These are phyloP conservation scores for Vitis hybrid DNA, from an alignment of 177 flowering plant species.

Conservation along the genomic window DNA sequence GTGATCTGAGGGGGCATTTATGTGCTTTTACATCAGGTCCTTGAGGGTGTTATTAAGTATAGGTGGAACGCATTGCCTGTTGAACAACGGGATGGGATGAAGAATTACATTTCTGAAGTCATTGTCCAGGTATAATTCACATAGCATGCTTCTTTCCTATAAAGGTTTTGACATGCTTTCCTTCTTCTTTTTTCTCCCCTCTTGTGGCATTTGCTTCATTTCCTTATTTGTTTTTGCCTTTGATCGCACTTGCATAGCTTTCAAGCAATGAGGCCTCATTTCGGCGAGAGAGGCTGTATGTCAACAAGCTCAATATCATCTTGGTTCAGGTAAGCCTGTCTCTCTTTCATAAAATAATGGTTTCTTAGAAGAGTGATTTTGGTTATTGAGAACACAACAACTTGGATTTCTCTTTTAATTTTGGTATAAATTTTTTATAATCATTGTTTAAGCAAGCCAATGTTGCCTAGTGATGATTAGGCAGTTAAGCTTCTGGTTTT, in stretches of 20 bases:
- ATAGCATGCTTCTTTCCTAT: neutral
- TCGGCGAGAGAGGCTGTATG: constrained; percentile 86
- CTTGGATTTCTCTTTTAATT: neutral
- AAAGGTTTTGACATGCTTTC: neutral
- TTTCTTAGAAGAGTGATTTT: neutral
- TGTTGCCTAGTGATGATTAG: neutral
- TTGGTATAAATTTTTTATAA: neutral
- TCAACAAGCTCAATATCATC: constrained; percentile 89
- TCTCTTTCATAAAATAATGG: too few relatives aligned
- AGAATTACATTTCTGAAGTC: constrained; percentile 95
- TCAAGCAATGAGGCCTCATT: constrained; percentile 90
- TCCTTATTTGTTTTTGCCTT: neutral
- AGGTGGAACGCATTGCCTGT: constrained; percentile 98
- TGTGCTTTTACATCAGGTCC: constrained; percentile 49
- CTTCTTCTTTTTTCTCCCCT: neutral
- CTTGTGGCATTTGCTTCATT: neutral
- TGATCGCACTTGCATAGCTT: constrained; percentile 43
- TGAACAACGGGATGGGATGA: constrained; percentile 97
- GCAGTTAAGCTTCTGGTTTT: neutral
- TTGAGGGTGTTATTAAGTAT: constrained; percentile 96
- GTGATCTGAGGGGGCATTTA: neutral
- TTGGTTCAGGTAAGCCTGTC: constrained; percentile 72
- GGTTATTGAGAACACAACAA: neutral
- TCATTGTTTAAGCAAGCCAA: too few relatives aligned
- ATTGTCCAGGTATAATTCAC: constrained; percentile 76